Conservation (phyloP, 768 basidiomycete genomes). For the Leccinum truebloodii region DNA sequence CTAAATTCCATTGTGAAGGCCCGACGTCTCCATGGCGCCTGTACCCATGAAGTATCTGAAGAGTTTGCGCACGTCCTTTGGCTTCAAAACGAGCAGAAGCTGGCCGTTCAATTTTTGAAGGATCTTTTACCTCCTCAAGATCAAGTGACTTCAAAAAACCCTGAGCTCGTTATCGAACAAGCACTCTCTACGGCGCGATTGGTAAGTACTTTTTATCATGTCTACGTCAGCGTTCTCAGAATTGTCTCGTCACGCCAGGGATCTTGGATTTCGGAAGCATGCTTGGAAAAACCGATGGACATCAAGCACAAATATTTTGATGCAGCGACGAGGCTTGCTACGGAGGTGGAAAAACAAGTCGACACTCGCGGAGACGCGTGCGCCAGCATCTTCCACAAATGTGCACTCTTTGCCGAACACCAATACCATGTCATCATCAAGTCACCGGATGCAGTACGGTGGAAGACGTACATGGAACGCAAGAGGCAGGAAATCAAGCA, state of each 20-base stretch:
- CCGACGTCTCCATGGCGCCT: constrained; percentile 52
- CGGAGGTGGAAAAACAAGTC: constrained; percentile 23
- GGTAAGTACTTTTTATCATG: constrained; percentile 42
- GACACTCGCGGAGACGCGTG: constrained; percentile 31
- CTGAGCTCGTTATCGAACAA: constrained; percentile 26
- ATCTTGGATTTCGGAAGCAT: constrained; percentile 87
- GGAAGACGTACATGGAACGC: constrained; percentile 70
- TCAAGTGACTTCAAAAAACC: constrained; percentile 11
- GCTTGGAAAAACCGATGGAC: constrained; percentile 71
- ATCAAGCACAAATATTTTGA: constrained; percentile 74
- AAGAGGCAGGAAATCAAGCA: constrained; percentile 70
- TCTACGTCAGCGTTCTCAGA: background rate
- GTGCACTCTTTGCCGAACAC: constrained; percentile 85
- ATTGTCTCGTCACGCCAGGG: constrained; percentile 52
- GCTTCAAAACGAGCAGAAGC: constrained; percentile 80
- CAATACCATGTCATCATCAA: constrained; percentile 75
- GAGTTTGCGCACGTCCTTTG: constrained; percentile 93
- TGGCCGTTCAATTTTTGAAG: constrained; percentile 75
- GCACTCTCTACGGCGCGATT: constrained; percentile 61
- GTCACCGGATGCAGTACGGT: constrained; percentile 68
- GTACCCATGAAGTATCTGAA: constrained; percentile 59
- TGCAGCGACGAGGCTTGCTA: constrained; percentile 48
- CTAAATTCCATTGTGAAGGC: constrained; percentile 83
- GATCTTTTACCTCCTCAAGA: constrained; percentile 30
- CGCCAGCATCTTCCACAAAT: constrained; percentile 73